Evolutionary conservation across 352 stramenopile species (phyloP), one percentile per base, ranked within the genome.

Genomic region (Globisporangium cederbergense): DNA sequence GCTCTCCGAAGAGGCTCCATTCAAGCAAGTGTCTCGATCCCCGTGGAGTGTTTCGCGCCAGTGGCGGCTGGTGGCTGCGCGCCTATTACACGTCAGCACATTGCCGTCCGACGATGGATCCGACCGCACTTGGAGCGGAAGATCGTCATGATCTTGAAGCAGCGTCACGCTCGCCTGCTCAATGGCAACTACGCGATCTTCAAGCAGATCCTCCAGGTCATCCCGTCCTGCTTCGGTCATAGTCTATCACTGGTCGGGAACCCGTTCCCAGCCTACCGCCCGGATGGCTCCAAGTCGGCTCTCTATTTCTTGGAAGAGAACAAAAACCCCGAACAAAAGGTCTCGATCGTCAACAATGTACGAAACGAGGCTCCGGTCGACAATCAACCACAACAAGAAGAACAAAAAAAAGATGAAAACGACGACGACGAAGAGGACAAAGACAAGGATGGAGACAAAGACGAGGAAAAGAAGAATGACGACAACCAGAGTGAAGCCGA

Each of bases 101-200:
- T 81, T 4, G 79, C 79, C 1, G 50, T 88, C 6, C 67, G 79
- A 0, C 47, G 60, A 6, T 88, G 79, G 79, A 83, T 86, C 43
- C 68, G 74, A 2, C 79, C 77, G 3, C 74, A 72, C 34, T 61
- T 83, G 13, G 67, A 78, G 61, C 60, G 64, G n/a, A 74, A 78
- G 62, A 81, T 88, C 50, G 57, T 81, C 32, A 59, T 52, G 7
- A 78, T 78, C 25, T 58, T 86, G 34, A 73, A 75, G 40, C 71
- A 81, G 43, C 77, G 79, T 3, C 71, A 85, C 60, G 66, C 79
- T 2, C 69, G 73, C 0, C 62, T 88, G 53, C 70, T 85, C 59
- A 69, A 54, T 32, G 71, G 69, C 8, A 86, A 84, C 51, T 56
- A 60, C 7, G 63, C 62, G 22, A 81, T 88, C 43, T 8, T 77